These are phyloP conservation scores for Penicillium sp. DNA, from an alignment of 2,329 filamentous ascomycete genomes.

Conservation along the genomic window DNA sequence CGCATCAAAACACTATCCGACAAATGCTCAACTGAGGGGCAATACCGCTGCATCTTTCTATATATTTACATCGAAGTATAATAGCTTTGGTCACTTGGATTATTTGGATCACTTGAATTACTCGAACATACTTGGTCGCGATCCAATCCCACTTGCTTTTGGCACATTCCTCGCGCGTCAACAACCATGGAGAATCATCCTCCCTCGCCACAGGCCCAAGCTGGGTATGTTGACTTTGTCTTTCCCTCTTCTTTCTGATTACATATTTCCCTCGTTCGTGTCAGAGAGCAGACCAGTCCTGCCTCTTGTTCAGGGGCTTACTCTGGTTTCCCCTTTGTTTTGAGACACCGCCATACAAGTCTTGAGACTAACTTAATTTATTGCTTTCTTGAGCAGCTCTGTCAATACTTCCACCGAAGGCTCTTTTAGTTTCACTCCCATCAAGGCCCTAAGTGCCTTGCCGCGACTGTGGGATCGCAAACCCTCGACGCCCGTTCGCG, in stretches of 20 bases:
- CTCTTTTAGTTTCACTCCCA: constrained; percentile 44
- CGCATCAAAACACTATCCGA: constrained; percentile 3
- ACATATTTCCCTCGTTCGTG: background rate
- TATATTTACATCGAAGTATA: background rate
- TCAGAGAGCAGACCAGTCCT: background rate
- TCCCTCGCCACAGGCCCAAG: constrained; percentile 17
- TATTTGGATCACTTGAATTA: background rate
- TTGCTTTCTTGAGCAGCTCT: constrained; percentile 6
- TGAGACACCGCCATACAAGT: background rate
- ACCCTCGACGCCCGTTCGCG: constrained; percentile 42
- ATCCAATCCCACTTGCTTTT: constrained; percentile 10
- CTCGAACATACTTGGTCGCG: background rate
- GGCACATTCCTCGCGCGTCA: constrained; percentile 28
- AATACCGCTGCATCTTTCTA: background rate
- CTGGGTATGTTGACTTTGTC: constrained; percentile 17
- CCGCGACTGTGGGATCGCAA: constrained; percentile 48
- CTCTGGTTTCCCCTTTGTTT: background rate
- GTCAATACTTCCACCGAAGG: constrained; percentile 19
- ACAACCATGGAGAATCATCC: constrained; percentile 24
- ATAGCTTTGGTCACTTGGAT: background rate
- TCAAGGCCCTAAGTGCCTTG: constrained; percentile 32
- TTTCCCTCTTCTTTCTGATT: background rate
- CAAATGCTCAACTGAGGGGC: background rate
- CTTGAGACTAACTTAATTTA: constrained; percentile 14
- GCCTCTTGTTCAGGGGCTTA: constrained; percentile 5